A percentile compares a stretch with the other conserved stretches of the same genome.
These are phyloP conservation scores for Papilionanthe hybrid DNA, from an alignment of 116 monocot genomes.

Conservation along the genomic window DNA sequence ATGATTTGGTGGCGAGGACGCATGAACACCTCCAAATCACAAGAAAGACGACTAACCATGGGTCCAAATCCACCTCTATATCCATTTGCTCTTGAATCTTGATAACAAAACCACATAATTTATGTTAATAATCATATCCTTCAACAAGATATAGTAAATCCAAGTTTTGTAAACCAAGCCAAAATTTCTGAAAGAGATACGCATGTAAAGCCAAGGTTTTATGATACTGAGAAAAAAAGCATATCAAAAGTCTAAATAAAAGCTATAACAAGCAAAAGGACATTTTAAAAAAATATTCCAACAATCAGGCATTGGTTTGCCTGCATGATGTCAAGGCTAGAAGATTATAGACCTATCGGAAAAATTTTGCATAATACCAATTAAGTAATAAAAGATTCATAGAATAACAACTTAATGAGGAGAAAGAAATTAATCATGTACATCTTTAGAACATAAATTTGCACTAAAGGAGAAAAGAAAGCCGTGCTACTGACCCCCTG, in stretches of 20 bases:
- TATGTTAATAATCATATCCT: background rate
- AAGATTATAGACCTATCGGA: background rate
- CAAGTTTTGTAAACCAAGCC: background rate
- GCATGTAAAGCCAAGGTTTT: background rate
- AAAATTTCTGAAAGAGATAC: background rate
- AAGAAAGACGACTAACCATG: background rate
- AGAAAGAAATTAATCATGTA: background rate
- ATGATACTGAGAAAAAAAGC: background rate
- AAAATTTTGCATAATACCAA: background rate
- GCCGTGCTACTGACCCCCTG: constrained; percentile 59
- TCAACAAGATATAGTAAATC: no score
- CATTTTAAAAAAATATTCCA: background rate
- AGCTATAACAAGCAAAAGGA: background rate
- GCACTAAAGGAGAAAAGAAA: background rate
- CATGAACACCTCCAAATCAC: background rate
- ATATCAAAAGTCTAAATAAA: background rate
- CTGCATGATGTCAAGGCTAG: background rate
- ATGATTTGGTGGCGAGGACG: no score
- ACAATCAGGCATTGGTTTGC: background rate
- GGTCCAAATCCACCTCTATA: background rate
- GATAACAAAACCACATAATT: background rate
- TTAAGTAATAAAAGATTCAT: background rate
- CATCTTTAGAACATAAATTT: background rate
- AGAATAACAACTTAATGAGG: background rate
- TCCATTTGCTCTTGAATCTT: background rate